Percentiles rank a stretch among this genome's conserved stretches.
Conservation (phyloP, 768 basidiomycete genomes). For the Clitopilus hobsonii region DNA sequence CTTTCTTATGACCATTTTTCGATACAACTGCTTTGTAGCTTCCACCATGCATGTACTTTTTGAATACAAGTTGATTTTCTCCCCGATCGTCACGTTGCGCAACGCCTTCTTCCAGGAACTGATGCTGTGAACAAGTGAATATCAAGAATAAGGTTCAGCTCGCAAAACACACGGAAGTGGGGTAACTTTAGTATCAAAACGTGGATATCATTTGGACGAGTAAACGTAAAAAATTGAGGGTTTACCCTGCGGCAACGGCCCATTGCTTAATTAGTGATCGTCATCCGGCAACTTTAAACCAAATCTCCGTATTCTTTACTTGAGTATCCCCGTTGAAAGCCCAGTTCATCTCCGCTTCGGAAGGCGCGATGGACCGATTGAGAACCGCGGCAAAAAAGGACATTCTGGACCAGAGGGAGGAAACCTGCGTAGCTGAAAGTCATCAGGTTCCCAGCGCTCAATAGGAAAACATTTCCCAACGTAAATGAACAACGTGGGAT, state of each 20-base stretch:
- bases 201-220: neutral
- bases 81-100: neutral
- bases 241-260: neutral
- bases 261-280: neutral
- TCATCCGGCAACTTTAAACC: neutral
- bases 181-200: neutral
- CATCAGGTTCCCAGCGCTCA: neutral
- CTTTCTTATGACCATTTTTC: constrained; percentile 3
- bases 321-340: neutral
- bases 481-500: neutral
- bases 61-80: neutral
- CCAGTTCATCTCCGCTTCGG: constrained; percentile 1
- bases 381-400: neutral
- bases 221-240: neutral
- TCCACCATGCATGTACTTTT: constrained; percentile 5
- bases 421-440: neutral
- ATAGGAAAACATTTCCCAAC: neutral
- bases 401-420: neutral
- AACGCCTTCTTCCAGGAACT: neutral
- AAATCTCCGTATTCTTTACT: neutral
- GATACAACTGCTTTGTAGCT: constrained; percentile 3
- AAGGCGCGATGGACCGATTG: neutral
- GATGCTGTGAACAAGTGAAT: neutral
- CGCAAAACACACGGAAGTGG: neutral
- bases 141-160: neutral